Evolutionary conservation across 2,329 filamentous ascomycete species (phyloP), one percentile per base, ranked within the genome.

Genomic region (Fusarium avenaceum): DNA sequence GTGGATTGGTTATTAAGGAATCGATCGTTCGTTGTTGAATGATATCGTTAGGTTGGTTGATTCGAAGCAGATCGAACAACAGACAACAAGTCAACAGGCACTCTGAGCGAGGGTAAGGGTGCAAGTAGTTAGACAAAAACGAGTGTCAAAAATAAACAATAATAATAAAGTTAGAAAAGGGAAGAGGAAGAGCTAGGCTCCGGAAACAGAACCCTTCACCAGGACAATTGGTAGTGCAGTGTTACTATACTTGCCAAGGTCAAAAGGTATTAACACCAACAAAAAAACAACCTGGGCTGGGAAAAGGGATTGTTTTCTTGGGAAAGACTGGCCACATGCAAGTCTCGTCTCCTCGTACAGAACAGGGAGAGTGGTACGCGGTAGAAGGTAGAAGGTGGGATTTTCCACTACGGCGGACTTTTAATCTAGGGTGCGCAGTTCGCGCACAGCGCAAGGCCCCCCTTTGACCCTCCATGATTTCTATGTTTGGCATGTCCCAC

Each of bases 221-320:
- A 65, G 46, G 30, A 48, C 56, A 43, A 63, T 70, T 59, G 57
- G 32, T 71, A 62, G 64, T 68, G 60, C 35, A 38, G 35, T 38
- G n/a, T 54, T 65, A 63, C 63, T 57, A 44, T 67, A 57, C 54
- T 67, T 48, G 53, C 42, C 59, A 52, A 48, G 52, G 43, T 51
- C 43, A 19, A 42, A 48, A 65, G 38, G 61, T 65, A 65, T 62
- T 44, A 61, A 68, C 69, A 70, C 63, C 58, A 71, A 59, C 53
- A 67, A 61, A 55, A 70, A 68, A 65, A 69, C 57, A 66, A 64
- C 45, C 26, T 61, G 47, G 47, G 49, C 70, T 70, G 65, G 60
- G 72, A 75, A 75, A 72, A 73, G 72, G 73, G 72, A 74, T 74
- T 75, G 72, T 74, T 75, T 74, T 74, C 71, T 74, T 73, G 47